Evolutionary conservation across 2,329 filamentous ascomycete genomes (phyloP).

Genomic region (Fusarium caatingaense): DNA sequence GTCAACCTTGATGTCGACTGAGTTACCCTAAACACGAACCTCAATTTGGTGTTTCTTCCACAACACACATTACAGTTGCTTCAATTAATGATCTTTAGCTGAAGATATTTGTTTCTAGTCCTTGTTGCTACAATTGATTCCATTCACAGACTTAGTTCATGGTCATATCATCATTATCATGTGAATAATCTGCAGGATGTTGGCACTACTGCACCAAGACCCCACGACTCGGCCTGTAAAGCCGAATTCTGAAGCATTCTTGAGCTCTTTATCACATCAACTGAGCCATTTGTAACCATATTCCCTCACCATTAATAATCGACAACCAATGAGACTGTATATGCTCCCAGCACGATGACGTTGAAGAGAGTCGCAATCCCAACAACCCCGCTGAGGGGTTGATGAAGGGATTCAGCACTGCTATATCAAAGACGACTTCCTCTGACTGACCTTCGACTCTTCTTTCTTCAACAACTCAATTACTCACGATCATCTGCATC

Average conservation of each 20-base stretch:
- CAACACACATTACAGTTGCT: background rate
- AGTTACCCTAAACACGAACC: constrained; percentile 1
- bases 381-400: constrained; percentile 42
- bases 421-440: constrained; percentile 31
- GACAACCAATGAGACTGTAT: constrained; percentile 35
- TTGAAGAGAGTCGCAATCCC: constrained; percentile 11
- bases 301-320: constrained; percentile 24
- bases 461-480: constrained; percentile 8
- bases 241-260: constrained; percentile 5
- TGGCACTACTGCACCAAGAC: constrained; percentile 23
- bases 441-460: background rate
- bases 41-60: background rate
- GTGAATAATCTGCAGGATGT: background rate
- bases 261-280: constrained; percentile 2
- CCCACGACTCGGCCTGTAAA: constrained; percentile 11
- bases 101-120: background rate
- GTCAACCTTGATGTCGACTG: background rate
- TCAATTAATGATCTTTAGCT: background rate
- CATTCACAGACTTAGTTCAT: too few relatives aligned
- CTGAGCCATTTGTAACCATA: constrained; percentile 15
- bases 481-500: background rate
- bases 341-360: constrained; percentile 37
- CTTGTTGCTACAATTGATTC: rapidly evolving
- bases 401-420: background rate
- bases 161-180: constrained; percentile 16